These are phyloP conservation scores for Massospora cicadina DNA, from an alignment of 371 early-diverging fungal genomes.

Conservation along the genomic window DNA sequence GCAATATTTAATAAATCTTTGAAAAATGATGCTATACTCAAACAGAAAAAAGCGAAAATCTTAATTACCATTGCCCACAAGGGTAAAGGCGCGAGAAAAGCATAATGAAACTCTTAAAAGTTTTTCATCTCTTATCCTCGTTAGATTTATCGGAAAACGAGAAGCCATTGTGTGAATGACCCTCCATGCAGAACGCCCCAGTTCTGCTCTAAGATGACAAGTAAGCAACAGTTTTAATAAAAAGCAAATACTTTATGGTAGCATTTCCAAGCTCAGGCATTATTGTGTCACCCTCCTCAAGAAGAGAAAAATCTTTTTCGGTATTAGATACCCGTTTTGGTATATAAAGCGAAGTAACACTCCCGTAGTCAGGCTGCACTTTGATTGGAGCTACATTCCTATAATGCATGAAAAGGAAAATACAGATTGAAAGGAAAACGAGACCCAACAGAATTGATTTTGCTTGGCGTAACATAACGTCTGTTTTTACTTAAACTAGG, in stretches of 20 bases:
- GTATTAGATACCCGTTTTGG: not conserved
- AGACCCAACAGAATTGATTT: not conserved
- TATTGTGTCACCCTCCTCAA: constrained; percentile 12
- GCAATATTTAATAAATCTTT: not conserved
- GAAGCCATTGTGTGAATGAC: constrained; percentile 95
- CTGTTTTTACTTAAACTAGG: not conserved
- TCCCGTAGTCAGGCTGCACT: not conserved
- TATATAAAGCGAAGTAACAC: not conserved
- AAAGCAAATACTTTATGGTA: constrained; percentile 14
- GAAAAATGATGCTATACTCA: not conserved
- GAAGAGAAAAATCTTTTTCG: not conserved
- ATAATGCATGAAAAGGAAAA: not conserved
- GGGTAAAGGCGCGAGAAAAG: constrained; percentile 87
- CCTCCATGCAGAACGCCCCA: constrained; percentile 69
- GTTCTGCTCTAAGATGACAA: constrained; percentile 38
- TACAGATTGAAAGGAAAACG: not conserved
- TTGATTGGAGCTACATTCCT: not conserved
- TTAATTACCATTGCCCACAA: constrained; percentile 95
- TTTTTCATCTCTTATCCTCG: constrained; percentile 49
- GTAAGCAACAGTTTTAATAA: constrained; percentile 3
- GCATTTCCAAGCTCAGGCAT: constrained; percentile 15
- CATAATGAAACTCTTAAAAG: constrained; percentile 59
- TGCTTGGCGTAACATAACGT: not conserved
- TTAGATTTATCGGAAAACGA: constrained; percentile 78
- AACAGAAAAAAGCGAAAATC: not conserved